These are phyloP conservation scores for Opeltia flavorubescens DNA, from an alignment of 495 filamentous ascomycete species.

Conservation along the genomic window DNA sequence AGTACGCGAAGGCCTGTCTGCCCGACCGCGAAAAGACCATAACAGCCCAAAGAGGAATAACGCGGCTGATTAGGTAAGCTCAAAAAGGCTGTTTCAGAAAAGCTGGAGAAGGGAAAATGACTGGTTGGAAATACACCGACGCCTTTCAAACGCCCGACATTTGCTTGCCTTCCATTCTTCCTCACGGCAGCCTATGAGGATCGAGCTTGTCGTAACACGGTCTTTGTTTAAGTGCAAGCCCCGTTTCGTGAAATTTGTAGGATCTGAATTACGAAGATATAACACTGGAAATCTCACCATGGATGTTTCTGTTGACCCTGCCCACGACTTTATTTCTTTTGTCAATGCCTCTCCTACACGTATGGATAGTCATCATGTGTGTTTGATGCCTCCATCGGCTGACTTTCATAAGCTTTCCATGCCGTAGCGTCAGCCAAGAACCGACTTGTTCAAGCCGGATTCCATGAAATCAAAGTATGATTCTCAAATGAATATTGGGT, in stretches of 20 bases:
- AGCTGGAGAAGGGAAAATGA: too few relatives aligned
- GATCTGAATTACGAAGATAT: neutral
- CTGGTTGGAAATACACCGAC: too few relatives aligned
- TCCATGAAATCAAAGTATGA: constrained; percentile 62
- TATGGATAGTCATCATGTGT: constrained; percentile 30
- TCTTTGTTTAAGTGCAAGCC: too few relatives aligned
- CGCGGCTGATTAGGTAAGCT: too few relatives aligned
- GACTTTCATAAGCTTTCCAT: constrained; percentile 63
- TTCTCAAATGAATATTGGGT: neutral
- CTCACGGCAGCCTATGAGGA: too few relatives aligned
- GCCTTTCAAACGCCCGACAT: too few relatives aligned
- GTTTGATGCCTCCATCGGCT: neutral
- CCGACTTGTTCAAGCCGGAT: constrained; percentile 66
- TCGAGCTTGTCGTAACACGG: neutral
- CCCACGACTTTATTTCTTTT: constrained; percentile 80
- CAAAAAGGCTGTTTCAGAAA: neutral
- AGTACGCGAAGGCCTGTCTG: neutral
- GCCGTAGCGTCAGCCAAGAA: constrained; percentile 68
- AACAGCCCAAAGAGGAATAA: neutral
- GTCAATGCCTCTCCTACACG: constrained; percentile 91
- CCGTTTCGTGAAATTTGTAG: neutral
- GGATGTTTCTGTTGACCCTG: constrained; percentile 46
- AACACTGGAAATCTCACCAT: constrained; percentile 27
- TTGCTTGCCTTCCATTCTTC: too few relatives aligned
- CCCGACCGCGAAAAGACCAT: neutral